Evolutionary conservation across 2,329 filamentous ascomycete genomes (phyloP), one percentile per base, ranked within the genome.

Genomic region (Clonostachys chloroleuca): DNA sequence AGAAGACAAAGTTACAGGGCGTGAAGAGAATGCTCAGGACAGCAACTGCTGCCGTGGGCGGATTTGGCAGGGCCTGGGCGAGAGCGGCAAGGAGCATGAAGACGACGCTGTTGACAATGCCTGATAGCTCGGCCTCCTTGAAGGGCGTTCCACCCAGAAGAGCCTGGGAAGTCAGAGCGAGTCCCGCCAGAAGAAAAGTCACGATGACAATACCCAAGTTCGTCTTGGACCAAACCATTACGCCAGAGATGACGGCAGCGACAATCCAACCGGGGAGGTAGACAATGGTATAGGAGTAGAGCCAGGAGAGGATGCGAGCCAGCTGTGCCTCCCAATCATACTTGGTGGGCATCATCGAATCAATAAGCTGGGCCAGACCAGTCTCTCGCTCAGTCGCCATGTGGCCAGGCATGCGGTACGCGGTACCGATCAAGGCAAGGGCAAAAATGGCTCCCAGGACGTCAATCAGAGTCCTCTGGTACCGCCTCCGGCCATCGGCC

Each of bases 311-410:
- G 39, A 62, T 54, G 16, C 62, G 60, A n/a, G 56, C 56, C n/a
- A 58, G 54, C 45, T 63, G 61, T n/a, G 57, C 51, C 42, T 63
- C 59, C 59, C 18, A 89, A 68, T 43, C 86, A 72, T 44, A 34
- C 73, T 77, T 46, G 74, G 74, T 68, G 82, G 81, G 47, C 81
- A 78, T 86, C 84, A 90, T 90, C 44, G 85, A 82, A 65, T 91
- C 86, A 40, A 96, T 83, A 20, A 96, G 74, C 52, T 92, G 88
- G 5, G 89, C 89, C 78, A 96, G 94, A 48, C 91, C 92, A 14
- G 83, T 74, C 69, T 96, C 92, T 47, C 92, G 77, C 67, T 96
- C 92, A 2, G 84, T 83, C 7, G 92, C 91, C 61, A 95, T 85
- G 56, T 91, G 83, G 6, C 92, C 92, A 1, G 89, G 89, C 48